phyloP scores from a whole-genome alignment of 805 yeast species.

The Priceomyces castillae region DNA sequence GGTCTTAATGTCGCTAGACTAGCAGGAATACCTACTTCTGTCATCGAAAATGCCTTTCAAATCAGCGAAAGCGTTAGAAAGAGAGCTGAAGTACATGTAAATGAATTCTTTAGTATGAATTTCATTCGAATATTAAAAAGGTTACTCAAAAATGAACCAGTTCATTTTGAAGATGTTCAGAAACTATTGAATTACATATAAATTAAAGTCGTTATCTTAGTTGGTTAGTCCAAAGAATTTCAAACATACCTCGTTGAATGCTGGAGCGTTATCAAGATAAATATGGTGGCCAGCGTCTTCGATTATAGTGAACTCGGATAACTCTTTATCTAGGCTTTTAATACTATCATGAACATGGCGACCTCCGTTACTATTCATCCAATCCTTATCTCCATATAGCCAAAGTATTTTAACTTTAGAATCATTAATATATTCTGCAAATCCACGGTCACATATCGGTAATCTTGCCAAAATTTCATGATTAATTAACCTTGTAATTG shows the following conservation, averaged over 20 bases:
- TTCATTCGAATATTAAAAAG: conserved; percentile 3
- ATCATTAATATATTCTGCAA: conserved; percentile 26
- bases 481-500: conserved; percentile 39
- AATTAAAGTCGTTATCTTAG: not conserved
- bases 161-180: conserved; percentile 4
- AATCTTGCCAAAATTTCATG: conserved; percentile 38
- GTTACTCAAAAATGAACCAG: conserved; percentile 1
- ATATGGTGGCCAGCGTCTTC: conserved; percentile 43
- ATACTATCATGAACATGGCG: conserved; percentile 28
- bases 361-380: conserved; percentile 44
- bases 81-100: conserved; percentile 15
- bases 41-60: conserved; percentile 45
- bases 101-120: conserved; percentile 4
- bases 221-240: conserved; percentile 19
- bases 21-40: conserved; percentile 55
- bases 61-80: conserved; percentile 33
- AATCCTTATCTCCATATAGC: conserved; percentile 43
- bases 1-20: conserved; percentile 84
- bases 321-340: conserved; percentile 12
- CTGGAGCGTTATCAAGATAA: conserved; percentile 38
- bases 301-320: conserved; percentile 21
- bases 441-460: conserved; percentile 41
- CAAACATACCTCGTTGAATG: conserved; percentile 24
- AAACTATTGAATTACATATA: conserved; percentile 3
- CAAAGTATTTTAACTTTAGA: conserved; percentile 26